Base-by-base conservation (phyloP, 106 monocot species). In the Alisma plantagoaquatica region DNA sequence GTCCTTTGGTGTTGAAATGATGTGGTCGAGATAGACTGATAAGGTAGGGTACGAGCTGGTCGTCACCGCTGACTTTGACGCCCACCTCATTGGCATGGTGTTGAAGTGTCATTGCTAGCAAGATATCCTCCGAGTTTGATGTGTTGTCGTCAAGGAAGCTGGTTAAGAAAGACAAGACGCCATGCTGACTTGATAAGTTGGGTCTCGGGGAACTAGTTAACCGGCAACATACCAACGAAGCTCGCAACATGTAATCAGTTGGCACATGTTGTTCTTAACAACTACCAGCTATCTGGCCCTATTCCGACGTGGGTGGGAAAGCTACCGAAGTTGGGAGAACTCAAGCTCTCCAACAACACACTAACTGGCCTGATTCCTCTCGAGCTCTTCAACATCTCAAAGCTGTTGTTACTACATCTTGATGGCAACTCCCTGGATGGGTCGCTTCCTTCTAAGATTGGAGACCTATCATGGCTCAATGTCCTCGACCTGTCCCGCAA, bases 251-350 rank as follows among this genome's bases (percentile, higher is more conserved):
- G 90, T 67, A 46, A 3, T 23, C 64, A 62, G 6, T 66, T 99
- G 29, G 47, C 81, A 32, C 85, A 69, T 61, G 61, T 99, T 29
- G 64, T 75, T 31, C 72, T 91, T 29, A 76, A 73, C 54, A 58
- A 61, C 35, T 90, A 91, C 58, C 62, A 31, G 1, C 72, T 90
- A 46, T 43, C 60, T 0, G 90, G 90, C 11, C 10, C 45, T 0
- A 28, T 86, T 10, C 98, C 98, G 21, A 19, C 23, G 7, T 90
- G 98, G 98, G 24, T 99, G 1, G 81, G 84, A 19, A 57, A 62
- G 22, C 65, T 99, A 33, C 66, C 72, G 11, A 27, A 59, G 54
- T 47, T 99, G 27, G 98, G 90, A 8, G 84, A 89, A 67, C 59
- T 99, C 57, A 75, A 71, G 52, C 71, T 99, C 2, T 77, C 86